phyloP scores from a whole-genome alignment of 768 basidiomycete genomes.

The Rickenella mellea region DNA sequence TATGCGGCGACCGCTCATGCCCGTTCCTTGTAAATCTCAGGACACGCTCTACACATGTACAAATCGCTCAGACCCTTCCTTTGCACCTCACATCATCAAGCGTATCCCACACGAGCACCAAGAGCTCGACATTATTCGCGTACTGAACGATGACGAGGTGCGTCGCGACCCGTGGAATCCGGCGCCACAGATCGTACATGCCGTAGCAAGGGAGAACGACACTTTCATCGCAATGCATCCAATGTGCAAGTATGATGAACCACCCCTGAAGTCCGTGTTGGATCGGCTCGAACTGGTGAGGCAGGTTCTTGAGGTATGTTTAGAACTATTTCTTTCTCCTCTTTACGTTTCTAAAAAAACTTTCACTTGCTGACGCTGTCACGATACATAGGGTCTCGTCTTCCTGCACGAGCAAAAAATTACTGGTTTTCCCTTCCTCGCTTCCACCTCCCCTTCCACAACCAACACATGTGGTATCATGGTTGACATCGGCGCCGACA shows the following conservation, averaged over 20 bases:
- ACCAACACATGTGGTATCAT: constrained; percentile 16
- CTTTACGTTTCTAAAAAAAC: background rate
- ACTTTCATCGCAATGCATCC: constrained; percentile 36
- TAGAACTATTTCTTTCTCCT: background rate
- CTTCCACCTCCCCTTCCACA: constrained; percentile 31
- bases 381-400: constrained; percentile 29
- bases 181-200: constrained; percentile 34
- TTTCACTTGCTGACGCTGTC: background rate
- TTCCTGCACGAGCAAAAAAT: constrained; percentile 40
- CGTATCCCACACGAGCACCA: constrained; percentile 15
- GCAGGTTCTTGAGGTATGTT: constrained; percentile 37
- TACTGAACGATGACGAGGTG: constrained; percentile 33
- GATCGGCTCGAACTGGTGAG: constrained; percentile 43
- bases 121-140: constrained; percentile 32
- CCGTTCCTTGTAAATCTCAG: no score
- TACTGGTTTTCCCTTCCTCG: constrained; percentile 25
- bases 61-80: no score
- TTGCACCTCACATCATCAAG: no score
- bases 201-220: constrained; percentile 31
- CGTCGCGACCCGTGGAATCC: constrained; percentile 49
- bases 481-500: constrained; percentile 9
- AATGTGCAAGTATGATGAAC: constrained; percentile 33
- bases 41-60: no score
- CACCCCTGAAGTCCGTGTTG: constrained; percentile 34
- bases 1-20: no score